Evolutionary conservation across 345 rosid species (phyloP).

Genomic region (Populus davidiana): DNA sequence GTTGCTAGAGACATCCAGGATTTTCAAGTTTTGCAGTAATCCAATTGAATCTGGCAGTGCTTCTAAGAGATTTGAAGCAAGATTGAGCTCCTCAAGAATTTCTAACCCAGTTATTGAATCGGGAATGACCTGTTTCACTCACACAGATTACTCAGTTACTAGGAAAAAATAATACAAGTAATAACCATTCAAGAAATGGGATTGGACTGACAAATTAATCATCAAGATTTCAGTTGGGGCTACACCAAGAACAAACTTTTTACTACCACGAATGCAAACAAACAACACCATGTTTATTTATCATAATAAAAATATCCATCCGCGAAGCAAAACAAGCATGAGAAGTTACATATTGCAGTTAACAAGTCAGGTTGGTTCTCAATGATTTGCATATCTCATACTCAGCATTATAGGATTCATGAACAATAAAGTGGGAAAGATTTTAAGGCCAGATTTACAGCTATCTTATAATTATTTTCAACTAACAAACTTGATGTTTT

Average conservation of each 20-base stretch:
- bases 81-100: slow-evolving; percentile 69
- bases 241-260: background rate
- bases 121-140: slow-evolving; percentile 61
- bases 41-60: slow-evolving; percentile 85
- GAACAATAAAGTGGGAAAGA: background rate
- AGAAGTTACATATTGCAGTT: background rate
- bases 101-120: slow-evolving; percentile 84
- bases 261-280: background rate
- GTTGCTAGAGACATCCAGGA: slow-evolving; percentile 67
- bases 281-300: background rate
- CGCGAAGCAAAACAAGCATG: background rate
- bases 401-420: background rate
- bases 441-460: no score
- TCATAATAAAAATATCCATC: background rate
- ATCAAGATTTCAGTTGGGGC: background rate
- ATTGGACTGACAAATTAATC: background rate
- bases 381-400: background rate
- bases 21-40: slow-evolving; percentile 58
- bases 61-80: slow-evolving; percentile 69
- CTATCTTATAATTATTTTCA: no score
- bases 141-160: background rate
- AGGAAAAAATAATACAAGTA: background rate
- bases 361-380: background rate
- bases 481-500: no score
- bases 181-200: background rate